A percentile compares a stretch with the other conserved stretches of the same genome.
Evolutionary conservation across 1,139 yeast species (phyloP).

Genomic region (Barnettozyma hawaiiensis): DNA sequence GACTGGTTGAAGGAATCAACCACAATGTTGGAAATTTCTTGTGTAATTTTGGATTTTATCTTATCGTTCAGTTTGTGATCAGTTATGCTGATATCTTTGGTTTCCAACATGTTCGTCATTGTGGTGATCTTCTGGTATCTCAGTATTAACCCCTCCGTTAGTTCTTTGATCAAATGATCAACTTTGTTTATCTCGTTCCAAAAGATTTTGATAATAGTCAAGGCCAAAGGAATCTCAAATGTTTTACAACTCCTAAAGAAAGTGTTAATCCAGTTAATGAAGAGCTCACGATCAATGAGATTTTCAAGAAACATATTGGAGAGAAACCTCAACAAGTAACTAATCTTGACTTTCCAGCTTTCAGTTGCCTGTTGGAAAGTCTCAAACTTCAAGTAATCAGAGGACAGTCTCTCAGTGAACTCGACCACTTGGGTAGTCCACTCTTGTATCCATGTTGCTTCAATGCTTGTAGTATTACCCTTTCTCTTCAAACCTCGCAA

Average conservation of each 20-base stretch:
- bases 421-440: constrained; percentile 81
- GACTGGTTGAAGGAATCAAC: constrained; percentile 48
- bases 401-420: constrained; percentile 48
- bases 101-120: constrained; percentile 31
- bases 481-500: constrained; percentile 55
- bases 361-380: constrained; percentile 23
- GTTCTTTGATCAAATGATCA: constrained; percentile 54
- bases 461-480: constrained; percentile 34
- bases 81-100: constrained; percentile 31
- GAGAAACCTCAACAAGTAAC: constrained; percentile 53
- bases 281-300: constrained; percentile 54
- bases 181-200: constrained; percentile 60
- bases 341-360: constrained; percentile 48
- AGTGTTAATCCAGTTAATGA: constrained; percentile 58
- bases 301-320: constrained; percentile 65
- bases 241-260: constrained; percentile 45
- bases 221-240: constrained; percentile 45
- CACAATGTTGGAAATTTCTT: constrained; percentile 33
- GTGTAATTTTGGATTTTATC: constrained; percentile 26
- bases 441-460: constrained; percentile 67
- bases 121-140: constrained; percentile 29
- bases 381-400: constrained; percentile 30
- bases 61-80: constrained; percentile 34
- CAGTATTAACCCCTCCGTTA: constrained; percentile 49
- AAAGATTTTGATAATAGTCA: constrained; percentile 57